Conservation (phyloP, 768 basidiomycete species). For the Leccinum subgranulosum region DNA sequence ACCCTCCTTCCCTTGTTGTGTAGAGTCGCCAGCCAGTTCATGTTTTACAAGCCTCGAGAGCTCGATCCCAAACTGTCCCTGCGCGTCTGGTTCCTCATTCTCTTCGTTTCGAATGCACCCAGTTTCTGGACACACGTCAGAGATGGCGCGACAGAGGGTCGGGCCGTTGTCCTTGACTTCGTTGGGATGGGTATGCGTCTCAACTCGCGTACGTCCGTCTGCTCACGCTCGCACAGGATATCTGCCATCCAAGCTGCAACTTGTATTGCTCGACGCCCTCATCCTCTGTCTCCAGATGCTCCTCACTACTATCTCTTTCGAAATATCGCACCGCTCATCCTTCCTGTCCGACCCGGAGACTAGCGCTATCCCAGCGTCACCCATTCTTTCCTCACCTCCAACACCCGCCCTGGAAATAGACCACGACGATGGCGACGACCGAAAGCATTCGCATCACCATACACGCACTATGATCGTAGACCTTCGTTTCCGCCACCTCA, state of each 20-base stretch:
- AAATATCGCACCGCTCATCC: conserved; percentile 43
- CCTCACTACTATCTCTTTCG: conserved; percentile 68
- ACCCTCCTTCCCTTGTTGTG: conserved; percentile 40
- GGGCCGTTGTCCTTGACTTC: conserved; percentile 71
- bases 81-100: conserved; percentile 61
- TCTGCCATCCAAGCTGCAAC: conserved; percentile 60
- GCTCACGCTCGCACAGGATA: conserved; percentile 39
- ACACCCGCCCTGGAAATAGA: conserved; percentile 27
- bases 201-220: not conserved
- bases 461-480: conserved; percentile 56
- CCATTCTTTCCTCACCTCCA: conserved; percentile 19
- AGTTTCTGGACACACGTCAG: conserved; percentile 61
- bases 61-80: conserved; percentile 62
- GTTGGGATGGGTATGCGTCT: conserved; percentile 64
- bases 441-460: conserved; percentile 21
- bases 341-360: conserved; percentile 43
- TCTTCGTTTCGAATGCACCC: conserved; percentile 55
- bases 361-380: conserved; percentile 25
- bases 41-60: conserved; percentile 66
- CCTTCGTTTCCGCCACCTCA: conserved; percentile 51
- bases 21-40: conserved; percentile 58
- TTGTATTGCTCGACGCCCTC: conserved; percentile 63
- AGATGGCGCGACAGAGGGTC: conserved; percentile 51
- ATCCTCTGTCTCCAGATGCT: conserved; percentile 67
- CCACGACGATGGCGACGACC: conserved; percentile 10